Evolutionary conservation across 2,329 filamentous ascomycete genomes (phyloP), one percentile per base, ranked within the genome.

Genomic region (Nannizziopsis arthrosporioides): DNA sequence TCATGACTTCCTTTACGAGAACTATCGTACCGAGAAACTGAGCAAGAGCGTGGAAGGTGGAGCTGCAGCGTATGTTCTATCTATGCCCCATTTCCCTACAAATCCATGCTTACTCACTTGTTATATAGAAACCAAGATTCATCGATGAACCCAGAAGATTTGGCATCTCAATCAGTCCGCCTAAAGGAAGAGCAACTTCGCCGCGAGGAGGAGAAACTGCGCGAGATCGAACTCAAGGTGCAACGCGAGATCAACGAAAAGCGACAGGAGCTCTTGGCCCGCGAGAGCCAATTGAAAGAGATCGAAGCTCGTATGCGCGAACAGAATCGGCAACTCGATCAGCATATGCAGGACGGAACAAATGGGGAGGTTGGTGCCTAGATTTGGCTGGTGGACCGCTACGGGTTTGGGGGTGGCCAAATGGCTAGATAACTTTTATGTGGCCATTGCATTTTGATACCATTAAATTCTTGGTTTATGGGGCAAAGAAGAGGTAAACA

Each of bases 231-330:
- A 68, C 77, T 95, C 75, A 98, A 98, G 82, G 92, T 98, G 55
- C 92, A 98, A 75, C 86, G 92, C 66, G 92, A 98, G 73, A 98
- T 98, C 75, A 94, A 95, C 73, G 92, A 96, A 80, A 98, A 98
- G 81, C 83, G 92, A 73, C 92, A 98, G 74, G 92, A 98, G 72
- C 78, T 98, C 54, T 68, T 98, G 70, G 92, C 92, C 56, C 88
- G 92, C 69, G 92, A 98, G 75, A 94, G 88, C 63, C 92, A 98
- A 74, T 81, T 98, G 61, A 90, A 92, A 71, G 92, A 98, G 76
- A 95, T 98, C 65, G 90, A 96, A 72, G 90, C 89, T 54, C 84
- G 90, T 64, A 95, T 96, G 90, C 82, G 89, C 66, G 87, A 94
- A 72, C 76, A 81, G 55, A 82, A 78, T 63, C 53, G 56, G 53